Evolutionary conservation across 345 rosid species (phyloP).

Genomic region (Capsella bursapastoris): DNA sequence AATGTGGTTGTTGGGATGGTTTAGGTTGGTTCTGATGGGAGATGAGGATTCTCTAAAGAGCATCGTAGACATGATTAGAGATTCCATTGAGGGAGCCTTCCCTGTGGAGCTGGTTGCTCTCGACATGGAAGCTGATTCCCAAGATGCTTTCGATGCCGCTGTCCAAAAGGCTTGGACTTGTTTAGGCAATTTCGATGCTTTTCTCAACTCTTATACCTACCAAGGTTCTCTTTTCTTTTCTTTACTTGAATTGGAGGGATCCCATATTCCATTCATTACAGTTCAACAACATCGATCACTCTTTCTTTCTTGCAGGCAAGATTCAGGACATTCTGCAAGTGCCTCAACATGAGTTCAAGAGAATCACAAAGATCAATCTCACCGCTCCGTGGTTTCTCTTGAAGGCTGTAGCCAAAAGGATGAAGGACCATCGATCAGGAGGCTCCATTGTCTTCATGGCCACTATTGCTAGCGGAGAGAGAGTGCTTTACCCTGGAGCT

Average conservation of each 20-base stretch:
- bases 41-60: slow-evolving; percentile 56
- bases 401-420: slow-evolving; percentile 70
- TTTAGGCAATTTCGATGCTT: slow-evolving; percentile 74
- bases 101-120: slow-evolving; percentile 64
- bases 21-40: slow-evolving; percentile 89
- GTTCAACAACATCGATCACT: neutral
- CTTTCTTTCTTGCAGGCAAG: slow-evolving; percentile 47
- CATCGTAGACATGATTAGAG: slow-evolving; percentile 50
- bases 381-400: slow-evolving; percentile 80
- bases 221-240: slow-evolving; percentile 53
- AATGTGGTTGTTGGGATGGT: neutral
- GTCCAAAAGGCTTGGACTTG: slow-evolving; percentile 67
- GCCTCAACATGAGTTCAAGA: slow-evolving; percentile 65
- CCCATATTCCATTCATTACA: neutral
- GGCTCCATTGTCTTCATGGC: slow-evolving; percentile 77
- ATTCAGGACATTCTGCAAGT: slow-evolving; percentile 69
- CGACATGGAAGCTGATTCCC: slow-evolving; percentile 79
- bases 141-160: slow-evolving; percentile 66
- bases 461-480: slow-evolving; percentile 67
- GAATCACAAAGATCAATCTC: slow-evolving; percentile 60
- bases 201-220: slow-evolving; percentile 67
- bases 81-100: slow-evolving; percentile 39
- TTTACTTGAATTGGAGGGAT: no score
- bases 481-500: slow-evolving; percentile 90
- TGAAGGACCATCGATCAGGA: slow-evolving; percentile 65